Base-by-base conservation (phyloP, 2,329 filamentous ascomycete species). In the Penicillium palitans region DNA sequence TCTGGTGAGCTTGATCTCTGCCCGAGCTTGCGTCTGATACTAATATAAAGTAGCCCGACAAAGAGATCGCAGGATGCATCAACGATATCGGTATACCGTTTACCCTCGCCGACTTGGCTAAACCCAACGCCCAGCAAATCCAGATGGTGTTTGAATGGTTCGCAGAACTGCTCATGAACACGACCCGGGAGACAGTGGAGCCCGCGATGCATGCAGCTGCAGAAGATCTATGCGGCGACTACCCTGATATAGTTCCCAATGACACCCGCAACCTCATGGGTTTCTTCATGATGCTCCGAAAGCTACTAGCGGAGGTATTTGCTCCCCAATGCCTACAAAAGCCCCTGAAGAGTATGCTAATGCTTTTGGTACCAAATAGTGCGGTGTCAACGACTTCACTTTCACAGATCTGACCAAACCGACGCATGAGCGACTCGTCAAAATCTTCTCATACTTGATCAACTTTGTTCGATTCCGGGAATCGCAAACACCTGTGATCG, bases 111-210 rank as follows among this genome's bases (percentile, higher is more conserved):
- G 93, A 99, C 77, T 84, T 99, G 41, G 87, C 93, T 68, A 98
- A 97, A 72, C 95, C 95, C 6, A 96, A 96, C 68, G 89, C 95
- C 3, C 86, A 93, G 60, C 92, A 96, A 70, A 93, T 98, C 54
- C 95, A 99, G 77, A 92, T 95, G 81, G 92, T 99, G 52, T 96
- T 98, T 72, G 95, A 99, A 82, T 96, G 92, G 89, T 95, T 99
- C 68, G 93, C 92, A 59, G 93, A 97, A 72, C 82, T 97, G 19
- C 84, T 98, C 29, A 91, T 97, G 80, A 97, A 96, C 78, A 89
- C 90, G 55, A 97, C 93, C 37, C 90, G 92, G 68, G 92, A 96
- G 66, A 91, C 92, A 6, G 90, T 99, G 61, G 92, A 96, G 72
- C 95, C 95, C 10, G 92, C 93, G 8, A 96, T 99, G 92, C 88